phyloP scores from a whole-genome alignment of 345 rosid genomes.

The Arabis alpina region DNA sequence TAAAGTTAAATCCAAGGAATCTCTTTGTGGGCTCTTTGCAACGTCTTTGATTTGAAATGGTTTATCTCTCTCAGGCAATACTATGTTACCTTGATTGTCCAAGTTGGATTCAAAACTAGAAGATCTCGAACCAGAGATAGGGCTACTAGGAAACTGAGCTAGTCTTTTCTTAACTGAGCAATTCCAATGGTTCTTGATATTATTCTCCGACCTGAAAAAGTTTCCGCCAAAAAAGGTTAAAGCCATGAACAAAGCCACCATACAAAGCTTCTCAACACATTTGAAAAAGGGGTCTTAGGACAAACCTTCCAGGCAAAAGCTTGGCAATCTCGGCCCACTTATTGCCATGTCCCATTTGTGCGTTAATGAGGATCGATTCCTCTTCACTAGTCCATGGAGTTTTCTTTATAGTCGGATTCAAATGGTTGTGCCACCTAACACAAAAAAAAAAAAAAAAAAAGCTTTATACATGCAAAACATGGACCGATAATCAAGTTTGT shows the following conservation, averaged over 20 bases:
- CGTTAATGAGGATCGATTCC: slow-evolving; percentile 51
- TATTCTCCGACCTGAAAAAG: slow-evolving; percentile 58
- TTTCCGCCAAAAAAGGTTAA: not conserved
- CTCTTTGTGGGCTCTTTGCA: not conserved
- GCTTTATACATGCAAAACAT: no score
- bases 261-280: slow-evolving; percentile 5
- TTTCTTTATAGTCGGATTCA: slow-evolving; percentile 60
- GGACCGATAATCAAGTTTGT: no score
- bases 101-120: slow-evolving; percentile 5
- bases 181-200: slow-evolving; percentile 80
- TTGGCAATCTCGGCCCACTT: slow-evolving; percentile 80
- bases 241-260: slow-evolving; percentile 15
- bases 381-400: slow-evolving; percentile 69
- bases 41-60: slow-evolving; percentile 11
- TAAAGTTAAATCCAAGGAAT: slow-evolving; percentile 3
- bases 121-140: not conserved
- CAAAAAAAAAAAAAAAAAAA: not conserved
- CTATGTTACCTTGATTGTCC: not conserved
- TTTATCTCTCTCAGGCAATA: not conserved
- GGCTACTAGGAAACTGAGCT: not conserved
- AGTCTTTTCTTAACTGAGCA: slow-evolving; percentile 63
- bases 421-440: slow-evolving; percentile 72
- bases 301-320: slow-evolving; percentile 66
- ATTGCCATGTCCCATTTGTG: slow-evolving; percentile 60
- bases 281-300: not conserved